These are phyloP conservation scores for Hebeloma cylindrosporum DNA, from an alignment of 768 basidiomycete genomes.

Conservation along the genomic window DNA sequence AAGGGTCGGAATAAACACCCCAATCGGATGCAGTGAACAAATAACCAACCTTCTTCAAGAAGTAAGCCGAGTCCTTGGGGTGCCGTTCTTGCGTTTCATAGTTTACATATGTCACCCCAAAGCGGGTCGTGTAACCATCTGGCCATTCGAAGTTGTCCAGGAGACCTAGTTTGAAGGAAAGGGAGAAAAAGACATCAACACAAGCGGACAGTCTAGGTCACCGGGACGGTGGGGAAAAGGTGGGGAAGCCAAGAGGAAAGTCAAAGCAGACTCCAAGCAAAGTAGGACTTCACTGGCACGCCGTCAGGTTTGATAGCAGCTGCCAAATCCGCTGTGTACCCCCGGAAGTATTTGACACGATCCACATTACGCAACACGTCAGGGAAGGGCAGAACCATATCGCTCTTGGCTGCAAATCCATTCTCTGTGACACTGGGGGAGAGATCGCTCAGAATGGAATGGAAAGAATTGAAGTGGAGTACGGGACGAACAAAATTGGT, in stretches of 20 bases:
- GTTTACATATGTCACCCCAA: constrained; percentile 70
- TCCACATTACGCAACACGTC: constrained; percentile 55
- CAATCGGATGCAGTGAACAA: constrained; percentile 1
- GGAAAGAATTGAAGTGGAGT: background rate
- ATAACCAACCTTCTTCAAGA: constrained; percentile 39
- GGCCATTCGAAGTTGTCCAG: constrained; percentile 76
- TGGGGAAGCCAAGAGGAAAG: background rate
- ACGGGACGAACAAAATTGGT: constrained; percentile 51
- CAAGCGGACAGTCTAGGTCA: background rate
- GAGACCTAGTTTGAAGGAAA: constrained; percentile 38
- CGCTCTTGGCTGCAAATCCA: constrained; percentile 64
- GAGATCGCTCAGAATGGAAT: background rate
- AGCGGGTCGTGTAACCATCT: constrained; percentile 65
- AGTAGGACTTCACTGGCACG: constrained; percentile 59
- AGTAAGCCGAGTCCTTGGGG: constrained; percentile 60
- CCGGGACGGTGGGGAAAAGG: background rate
- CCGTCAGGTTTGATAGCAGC: constrained; percentile 56
- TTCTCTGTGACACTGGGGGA: constrained; percentile 61
- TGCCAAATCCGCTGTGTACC: constrained; percentile 53
- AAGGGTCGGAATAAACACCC: background rate
- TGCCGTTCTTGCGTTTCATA: constrained; percentile 61
- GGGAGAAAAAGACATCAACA: background rate
- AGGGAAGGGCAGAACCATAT: constrained; percentile 42
- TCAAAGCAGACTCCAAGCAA: constrained; percentile 57
- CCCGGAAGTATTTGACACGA: constrained; percentile 63